These are phyloP conservation scores for Camellia japonica DNA, from an alignment of 148 eudicot species.

Conservation along the genomic window DNA sequence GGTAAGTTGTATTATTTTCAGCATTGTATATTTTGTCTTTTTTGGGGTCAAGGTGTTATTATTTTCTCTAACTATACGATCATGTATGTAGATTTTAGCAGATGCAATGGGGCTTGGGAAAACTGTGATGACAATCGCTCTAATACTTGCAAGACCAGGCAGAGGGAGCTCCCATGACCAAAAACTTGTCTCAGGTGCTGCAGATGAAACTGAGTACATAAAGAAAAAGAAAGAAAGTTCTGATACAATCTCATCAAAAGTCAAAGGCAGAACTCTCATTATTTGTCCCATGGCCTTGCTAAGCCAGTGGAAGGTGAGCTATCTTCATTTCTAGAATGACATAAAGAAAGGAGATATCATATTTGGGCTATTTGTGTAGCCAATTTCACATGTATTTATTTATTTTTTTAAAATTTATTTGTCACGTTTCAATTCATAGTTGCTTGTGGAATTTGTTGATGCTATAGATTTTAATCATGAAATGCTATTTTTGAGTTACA, in stretches of 20 bases:
- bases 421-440: too few relatives aligned
- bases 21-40: background rate
- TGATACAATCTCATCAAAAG: constrained; percentile 11
- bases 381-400: background rate
- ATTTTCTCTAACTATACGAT: background rate
- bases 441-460: background rate
- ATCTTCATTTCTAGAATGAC: background rate
- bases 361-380: background rate
- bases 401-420: too few relatives aligned
- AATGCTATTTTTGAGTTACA: constrained; percentile 11
- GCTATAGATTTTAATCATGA: background rate
- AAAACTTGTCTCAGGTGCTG: constrained; percentile 1
- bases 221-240: constrained; percentile 19
- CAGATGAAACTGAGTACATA: constrained; percentile 18
- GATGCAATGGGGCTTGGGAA: constrained; percentile 87
- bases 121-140: constrained; percentile 69
- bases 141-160: constrained; percentile 53
- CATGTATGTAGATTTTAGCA: constrained; percentile 49
- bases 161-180: constrained; percentile 32
- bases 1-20: constrained; percentile 24
- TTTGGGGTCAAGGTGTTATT: background rate
- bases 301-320: constrained; percentile 69
- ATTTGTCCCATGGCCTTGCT: constrained; percentile 74
- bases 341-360: background rate
- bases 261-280: constrained; percentile 57